Percentiles rank a stretch among this genome's conserved stretches.
Conservation (phyloP, 2,329 filamentous ascomycete genomes). For the Ascochyta koolunga region DNA sequence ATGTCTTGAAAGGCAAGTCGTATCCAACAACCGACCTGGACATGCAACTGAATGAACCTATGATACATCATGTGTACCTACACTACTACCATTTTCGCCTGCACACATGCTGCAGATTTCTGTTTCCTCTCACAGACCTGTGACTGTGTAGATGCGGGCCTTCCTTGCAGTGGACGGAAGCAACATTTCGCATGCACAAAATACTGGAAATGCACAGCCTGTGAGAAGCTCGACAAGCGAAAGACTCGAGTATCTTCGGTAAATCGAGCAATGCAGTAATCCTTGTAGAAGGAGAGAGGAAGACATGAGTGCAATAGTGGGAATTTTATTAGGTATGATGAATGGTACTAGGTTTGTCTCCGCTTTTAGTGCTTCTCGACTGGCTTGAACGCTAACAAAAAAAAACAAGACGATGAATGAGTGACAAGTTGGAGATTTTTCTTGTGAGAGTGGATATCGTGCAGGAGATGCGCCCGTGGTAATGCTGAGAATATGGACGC, state of each 20-base stretch:
- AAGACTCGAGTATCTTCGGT: neutral
- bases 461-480: neutral
- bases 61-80: neutral
- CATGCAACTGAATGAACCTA: no score
- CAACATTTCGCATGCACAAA: neutral
- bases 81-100: neutral
- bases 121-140: neutral
- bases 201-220: neutral
- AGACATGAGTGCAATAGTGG: neutral
- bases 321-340: neutral
- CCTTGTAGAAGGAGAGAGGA: no score
- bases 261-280: neutral
- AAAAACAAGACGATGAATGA: neutral
- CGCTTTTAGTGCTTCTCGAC: slow-evolving; percentile 1
- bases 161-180: neutral
- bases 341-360: neutral
- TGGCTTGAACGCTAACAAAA: slow-evolving; percentile 13
- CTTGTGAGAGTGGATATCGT: slow-evolving; percentile 3
- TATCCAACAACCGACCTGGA: no score
- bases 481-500: neutral
- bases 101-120: neutral
- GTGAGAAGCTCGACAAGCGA: neutral
- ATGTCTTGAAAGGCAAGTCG: no score
- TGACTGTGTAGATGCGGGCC: neutral
- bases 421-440: neutral